Evolutionary conservation across 148 eudicot species (phyloP).

Genomic region (Gaultheria prostrata): DNA sequence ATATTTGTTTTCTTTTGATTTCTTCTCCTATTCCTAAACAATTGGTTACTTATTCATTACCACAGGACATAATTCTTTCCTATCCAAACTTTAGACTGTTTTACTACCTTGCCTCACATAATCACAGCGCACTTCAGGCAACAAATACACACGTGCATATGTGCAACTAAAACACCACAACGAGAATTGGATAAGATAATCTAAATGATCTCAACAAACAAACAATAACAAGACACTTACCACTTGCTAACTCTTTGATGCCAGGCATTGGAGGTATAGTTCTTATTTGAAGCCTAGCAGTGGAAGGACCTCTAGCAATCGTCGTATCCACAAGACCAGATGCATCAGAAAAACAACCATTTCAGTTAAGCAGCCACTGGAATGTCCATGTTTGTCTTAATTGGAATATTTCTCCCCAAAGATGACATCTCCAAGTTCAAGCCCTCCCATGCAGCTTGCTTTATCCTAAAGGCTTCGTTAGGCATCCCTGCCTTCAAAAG

Average conservation of each 20-base stretch:
- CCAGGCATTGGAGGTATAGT: not conserved
- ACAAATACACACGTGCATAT: not conserved
- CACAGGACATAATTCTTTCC: not conserved
- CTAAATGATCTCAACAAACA: not conserved
- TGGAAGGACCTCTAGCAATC: conserved; percentile 11
- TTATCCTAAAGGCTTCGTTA: conserved; percentile 60
- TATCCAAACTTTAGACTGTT: not conserved
- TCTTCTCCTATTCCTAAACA: not conserved
- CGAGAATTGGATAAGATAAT: not conserved
- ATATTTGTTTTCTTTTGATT: not conserved
- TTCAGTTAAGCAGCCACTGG: conserved; percentile 51
- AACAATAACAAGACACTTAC: conserved; percentile 9
- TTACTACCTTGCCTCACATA: not conserved
- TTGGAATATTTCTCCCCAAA: conserved; percentile 27
- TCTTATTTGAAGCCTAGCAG: not conserved
- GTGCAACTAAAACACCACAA: not conserved
- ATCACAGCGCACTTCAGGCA: not conserved
- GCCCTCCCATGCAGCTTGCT: conserved; percentile 35
- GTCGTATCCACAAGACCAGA: conserved; percentile 4
- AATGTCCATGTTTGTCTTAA: conserved; percentile 40
- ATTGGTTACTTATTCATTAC: not conserved
- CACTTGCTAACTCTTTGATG: not conserved
- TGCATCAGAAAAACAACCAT: conserved; percentile 16
- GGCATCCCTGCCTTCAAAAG: conserved; percentile 92
- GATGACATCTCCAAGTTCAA: conserved; percentile 32